phyloP scores from a whole-genome alignment of 441 rosid species.

The Bocquillonia castaneifolia region DNA sequence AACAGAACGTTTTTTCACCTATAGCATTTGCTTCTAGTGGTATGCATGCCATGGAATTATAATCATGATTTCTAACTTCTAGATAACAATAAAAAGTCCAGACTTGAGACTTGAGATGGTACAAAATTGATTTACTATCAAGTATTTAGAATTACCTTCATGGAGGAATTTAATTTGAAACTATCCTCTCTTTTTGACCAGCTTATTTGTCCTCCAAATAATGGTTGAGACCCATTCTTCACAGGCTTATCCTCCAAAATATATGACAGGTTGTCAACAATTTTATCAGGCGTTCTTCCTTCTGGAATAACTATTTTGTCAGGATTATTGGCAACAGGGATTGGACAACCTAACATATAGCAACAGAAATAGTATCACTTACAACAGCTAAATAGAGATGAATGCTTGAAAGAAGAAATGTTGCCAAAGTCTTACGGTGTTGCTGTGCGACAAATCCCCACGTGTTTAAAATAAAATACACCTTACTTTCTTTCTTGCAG shows the following conservation, averaged over 20 bases:
- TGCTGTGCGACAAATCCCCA: slow-evolving; percentile 68
- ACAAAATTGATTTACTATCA: not conserved
- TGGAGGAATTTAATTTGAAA: slow-evolving; percentile 58
- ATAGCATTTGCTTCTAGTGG: not conserved
- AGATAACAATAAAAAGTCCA: slow-evolving; percentile 1
- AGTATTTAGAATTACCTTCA: slow-evolving; percentile 52
- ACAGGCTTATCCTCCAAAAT: slow-evolving; percentile 46
- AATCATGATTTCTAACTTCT: not conserved
- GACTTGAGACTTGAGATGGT: not conserved
- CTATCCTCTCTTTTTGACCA: slow-evolving; percentile 84
- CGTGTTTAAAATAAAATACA: slow-evolving; percentile 52
- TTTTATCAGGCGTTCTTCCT: slow-evolving; percentile 46
- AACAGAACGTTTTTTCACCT: slow-evolving; percentile 5
- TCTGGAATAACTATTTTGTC: slow-evolving; percentile 58
- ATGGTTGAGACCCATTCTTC: slow-evolving; percentile 42
- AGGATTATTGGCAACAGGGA: slow-evolving; percentile 64
- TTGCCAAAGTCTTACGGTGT: slow-evolving; percentile 59
- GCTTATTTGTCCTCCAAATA: slow-evolving; percentile 83
- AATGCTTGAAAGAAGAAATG: slow-evolving; percentile 17
- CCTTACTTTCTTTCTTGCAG: slow-evolving; percentile 81
- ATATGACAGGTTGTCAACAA: slow-evolving; percentile 53
- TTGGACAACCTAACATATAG: slow-evolving; percentile 59
- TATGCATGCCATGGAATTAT: not conserved
- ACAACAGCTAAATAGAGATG: slow-evolving; percentile 17
- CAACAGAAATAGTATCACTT: slow-evolving; percentile 20